A percentile compares a stretch with the other conserved stretches of the same genome.
Conservation (phyloP, 768 basidiomycete genomes). For the Boletus reticulatus region DNA sequence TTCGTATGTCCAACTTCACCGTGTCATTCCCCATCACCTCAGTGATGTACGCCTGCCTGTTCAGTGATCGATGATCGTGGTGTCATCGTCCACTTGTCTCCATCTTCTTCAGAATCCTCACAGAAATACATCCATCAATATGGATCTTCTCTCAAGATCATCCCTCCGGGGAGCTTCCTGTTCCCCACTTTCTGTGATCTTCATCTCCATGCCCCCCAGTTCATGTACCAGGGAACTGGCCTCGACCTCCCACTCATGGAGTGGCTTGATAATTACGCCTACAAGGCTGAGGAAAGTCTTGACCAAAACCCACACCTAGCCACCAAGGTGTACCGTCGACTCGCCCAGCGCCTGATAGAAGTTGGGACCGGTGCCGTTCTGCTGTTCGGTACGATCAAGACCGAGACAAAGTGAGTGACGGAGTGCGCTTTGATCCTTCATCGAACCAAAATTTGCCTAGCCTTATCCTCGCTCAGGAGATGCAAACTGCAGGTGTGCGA, state of each 20-base stretch:
- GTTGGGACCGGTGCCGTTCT: constrained; percentile 76
- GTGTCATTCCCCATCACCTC: background rate
- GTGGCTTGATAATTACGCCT: constrained; percentile 82
- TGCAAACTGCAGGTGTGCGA: constrained; percentile 70
- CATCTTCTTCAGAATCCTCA: constrained; percentile 36
- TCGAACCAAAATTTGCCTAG: constrained; percentile 35
- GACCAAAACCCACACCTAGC: constrained; percentile 64
- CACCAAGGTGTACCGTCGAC: constrained; percentile 58
- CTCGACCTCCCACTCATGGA: constrained; percentile 82
- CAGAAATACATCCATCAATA: constrained; percentile 27
- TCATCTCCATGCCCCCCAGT: constrained; percentile 88
- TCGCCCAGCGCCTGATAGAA: constrained; percentile 64
- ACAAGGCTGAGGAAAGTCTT: constrained; percentile 74
- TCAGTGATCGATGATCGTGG: constrained; percentile 41
- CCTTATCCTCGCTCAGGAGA: constrained; percentile 71
- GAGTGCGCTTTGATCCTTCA: background rate
- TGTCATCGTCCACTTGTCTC: constrained; percentile 49
- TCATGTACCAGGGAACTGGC: constrained; percentile 84
- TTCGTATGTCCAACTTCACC: constrained; percentile 36
- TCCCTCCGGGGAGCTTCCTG: constrained; percentile 61
- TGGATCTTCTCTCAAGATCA: constrained; percentile 18
- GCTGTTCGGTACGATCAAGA: constrained; percentile 82
- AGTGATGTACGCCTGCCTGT: constrained; percentile 2
- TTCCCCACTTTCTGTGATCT: constrained; percentile 81
- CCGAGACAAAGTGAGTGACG: constrained; percentile 70